phyloP scores from a whole-genome alignment of 2,329 filamentous ascomycete species.

The Claviceps purpurea region DNA sequence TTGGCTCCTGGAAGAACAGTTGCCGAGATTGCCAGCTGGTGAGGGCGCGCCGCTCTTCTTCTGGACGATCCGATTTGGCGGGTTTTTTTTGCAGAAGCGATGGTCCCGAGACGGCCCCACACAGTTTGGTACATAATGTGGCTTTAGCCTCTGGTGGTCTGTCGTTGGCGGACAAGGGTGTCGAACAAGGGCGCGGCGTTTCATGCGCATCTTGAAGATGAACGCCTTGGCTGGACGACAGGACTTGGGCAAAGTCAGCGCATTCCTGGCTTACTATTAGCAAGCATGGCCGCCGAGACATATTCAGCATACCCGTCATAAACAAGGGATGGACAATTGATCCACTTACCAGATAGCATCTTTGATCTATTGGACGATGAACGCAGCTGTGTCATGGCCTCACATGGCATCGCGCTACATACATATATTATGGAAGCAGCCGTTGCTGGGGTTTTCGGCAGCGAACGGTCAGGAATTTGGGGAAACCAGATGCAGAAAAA shows the following conservation, averaged over 20 bases:
- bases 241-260: background rate
- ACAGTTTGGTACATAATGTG: background rate
- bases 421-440: background rate
- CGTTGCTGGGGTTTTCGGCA: background rate
- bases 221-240: background rate
- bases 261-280: background rate
- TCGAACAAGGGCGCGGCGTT: background rate
- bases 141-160: background rate
- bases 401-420: background rate
- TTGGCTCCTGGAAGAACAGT: background rate
- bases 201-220: background rate
- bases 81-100: background rate
- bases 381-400: background rate
- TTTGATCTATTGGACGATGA: background rate
- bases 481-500: background rate
- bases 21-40: background rate
- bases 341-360: background rate
- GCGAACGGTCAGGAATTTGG: background rate
- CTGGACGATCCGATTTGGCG: background rate
- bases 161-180: background rate
- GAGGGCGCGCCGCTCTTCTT: background rate
- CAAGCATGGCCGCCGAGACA: slow-evolving; percentile 6
- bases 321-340: background rate
- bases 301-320: slow-evolving; percentile 1
- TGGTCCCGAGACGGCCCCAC: background rate